phyloP scores from a whole-genome alignment of 371 early-diverging fungal species.

The Encephalitozoon hellem region DNA sequence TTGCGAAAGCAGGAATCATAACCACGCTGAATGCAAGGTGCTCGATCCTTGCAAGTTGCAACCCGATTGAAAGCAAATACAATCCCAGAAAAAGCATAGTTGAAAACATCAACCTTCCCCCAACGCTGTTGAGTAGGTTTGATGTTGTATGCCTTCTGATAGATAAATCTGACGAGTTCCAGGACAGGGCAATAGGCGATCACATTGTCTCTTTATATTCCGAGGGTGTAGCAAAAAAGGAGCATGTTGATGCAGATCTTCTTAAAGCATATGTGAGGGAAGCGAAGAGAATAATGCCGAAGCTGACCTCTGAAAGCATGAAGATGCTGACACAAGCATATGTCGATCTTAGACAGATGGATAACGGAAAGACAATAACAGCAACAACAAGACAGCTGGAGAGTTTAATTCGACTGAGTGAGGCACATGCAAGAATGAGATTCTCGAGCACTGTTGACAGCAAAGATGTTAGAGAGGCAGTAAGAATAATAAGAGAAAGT shows the following conservation, averaged over 20 bases:
- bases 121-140: constrained; percentile 61
- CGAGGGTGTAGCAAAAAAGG: constrained; percentile 13
- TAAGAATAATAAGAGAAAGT: constrained; percentile 73
- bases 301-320: constrained; percentile 66
- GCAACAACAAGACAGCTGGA: constrained; percentile 97
- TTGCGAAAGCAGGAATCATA: constrained; percentile 63
- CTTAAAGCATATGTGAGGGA: constrained; percentile 64
- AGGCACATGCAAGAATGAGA: constrained; percentile 91
- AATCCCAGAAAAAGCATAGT: constrained; percentile 60
- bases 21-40: constrained; percentile 62
- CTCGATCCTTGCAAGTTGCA: constrained; percentile 61
- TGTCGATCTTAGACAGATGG: constrained; percentile 74
- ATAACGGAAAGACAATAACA: constrained; percentile 70
- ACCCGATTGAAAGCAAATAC: constrained; percentile 61
- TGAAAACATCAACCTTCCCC: constrained; percentile 61
- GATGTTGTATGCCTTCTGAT: constrained; percentile 60
- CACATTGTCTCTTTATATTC: constrained; percentile 55
- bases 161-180: constrained; percentile 56
- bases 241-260: constrained; percentile 21
- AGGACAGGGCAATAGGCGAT: constrained; percentile 56
- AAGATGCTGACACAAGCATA: constrained; percentile 70
- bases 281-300: constrained; percentile 69
- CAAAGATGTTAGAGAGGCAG: constrained; percentile 72
- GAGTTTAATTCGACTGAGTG: constrained; percentile 90
- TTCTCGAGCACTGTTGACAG: constrained; percentile 64